phyloP scores from a whole-genome alignment of 2,329 filamentous ascomycete genomes.

The Neophaeococcomyces aloes region DNA sequence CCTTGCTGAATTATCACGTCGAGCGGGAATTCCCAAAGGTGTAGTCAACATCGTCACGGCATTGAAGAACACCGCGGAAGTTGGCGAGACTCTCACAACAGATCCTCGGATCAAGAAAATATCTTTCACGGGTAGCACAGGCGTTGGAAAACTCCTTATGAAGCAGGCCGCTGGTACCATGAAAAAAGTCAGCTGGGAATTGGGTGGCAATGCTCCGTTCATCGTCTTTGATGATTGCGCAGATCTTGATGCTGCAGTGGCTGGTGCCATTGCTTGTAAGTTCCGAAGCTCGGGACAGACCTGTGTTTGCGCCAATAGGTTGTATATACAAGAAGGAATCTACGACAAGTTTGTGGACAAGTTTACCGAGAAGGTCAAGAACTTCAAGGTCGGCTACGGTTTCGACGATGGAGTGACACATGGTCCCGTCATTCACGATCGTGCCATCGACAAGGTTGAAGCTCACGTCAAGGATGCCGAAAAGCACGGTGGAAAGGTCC shows the following conservation, averaged over 20 bases:
- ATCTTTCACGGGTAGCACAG: slow-evolving; percentile 75
- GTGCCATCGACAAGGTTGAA: slow-evolving; percentile 69
- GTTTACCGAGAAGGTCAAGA: slow-evolving; percentile 45
- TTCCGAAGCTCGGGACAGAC: slow-evolving; percentile 94
- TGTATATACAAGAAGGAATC: slow-evolving; percentile 43
- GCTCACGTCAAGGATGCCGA: slow-evolving; percentile 70
- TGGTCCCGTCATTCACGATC: slow-evolving; percentile 57
- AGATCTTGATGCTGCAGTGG: slow-evolving; percentile 73
- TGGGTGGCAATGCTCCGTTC: slow-evolving; percentile 90
- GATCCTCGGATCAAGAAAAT: slow-evolving; percentile 72
- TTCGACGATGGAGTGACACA: slow-evolving; percentile 38
- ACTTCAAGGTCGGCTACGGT: slow-evolving; percentile 38
- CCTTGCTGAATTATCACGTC: slow-evolving; percentile 71
- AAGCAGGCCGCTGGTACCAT: slow-evolving; percentile 72
- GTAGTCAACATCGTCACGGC: slow-evolving; percentile 85
- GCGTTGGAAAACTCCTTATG: slow-evolving; percentile 68
- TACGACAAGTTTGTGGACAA: slow-evolving; percentile 44
- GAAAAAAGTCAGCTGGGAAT: slow-evolving; percentile 81
- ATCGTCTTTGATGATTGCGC: slow-evolving; percentile 89
- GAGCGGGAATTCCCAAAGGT: slow-evolving; percentile 80
- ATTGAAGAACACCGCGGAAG: slow-evolving; percentile 63
- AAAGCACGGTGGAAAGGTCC: slow-evolving; percentile 63
- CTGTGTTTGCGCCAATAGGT: slow-evolving; percentile 66
- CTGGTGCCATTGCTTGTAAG: slow-evolving; percentile 74
- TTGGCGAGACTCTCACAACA: slow-evolving; percentile 68